Conservation (phyloP, 768 basidiomycete genomes). For the Rubroboletus pulcherrimus region DNA sequence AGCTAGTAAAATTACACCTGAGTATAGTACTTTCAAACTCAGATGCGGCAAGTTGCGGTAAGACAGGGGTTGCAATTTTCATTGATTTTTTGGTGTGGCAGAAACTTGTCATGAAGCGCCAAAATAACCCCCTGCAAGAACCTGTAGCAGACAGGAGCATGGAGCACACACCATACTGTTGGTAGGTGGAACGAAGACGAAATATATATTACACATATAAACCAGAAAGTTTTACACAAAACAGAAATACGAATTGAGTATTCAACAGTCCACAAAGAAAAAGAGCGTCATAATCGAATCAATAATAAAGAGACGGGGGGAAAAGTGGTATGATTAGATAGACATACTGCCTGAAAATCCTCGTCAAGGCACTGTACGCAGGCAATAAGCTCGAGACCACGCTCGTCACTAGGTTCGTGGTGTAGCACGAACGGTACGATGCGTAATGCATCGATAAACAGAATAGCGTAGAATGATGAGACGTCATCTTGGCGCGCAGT, state of each 20-base stretch:
- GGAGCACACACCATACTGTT: background rate
- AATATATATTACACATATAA: slow-evolving; percentile 18
- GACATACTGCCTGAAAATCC: slow-evolving; percentile 24
- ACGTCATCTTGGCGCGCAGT: slow-evolving; percentile 29
- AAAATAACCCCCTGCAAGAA: no score
- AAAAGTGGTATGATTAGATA: slow-evolving; percentile 9
- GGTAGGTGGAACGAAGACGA: background rate
- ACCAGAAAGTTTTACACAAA: background rate
- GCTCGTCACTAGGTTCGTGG: slow-evolving; percentile 62
- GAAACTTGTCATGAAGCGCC: no score
- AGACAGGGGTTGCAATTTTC: no score
- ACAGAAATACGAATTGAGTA: slow-evolving; percentile 2
- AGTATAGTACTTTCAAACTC: no score
- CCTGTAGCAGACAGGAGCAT: no score
- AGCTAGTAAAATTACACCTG: no score
- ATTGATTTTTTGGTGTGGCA: no score
- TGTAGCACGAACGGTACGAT: slow-evolving; percentile 56
- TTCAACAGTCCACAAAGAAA: slow-evolving; percentile 13
- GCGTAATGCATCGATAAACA: slow-evolving; percentile 56
- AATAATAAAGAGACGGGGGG: background rate
- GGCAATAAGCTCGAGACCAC: slow-evolving; percentile 50
- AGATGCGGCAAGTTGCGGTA: no score
- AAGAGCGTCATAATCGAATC: slow-evolving; percentile 2
- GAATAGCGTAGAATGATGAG: slow-evolving; percentile 33
- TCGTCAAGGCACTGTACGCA: slow-evolving; percentile 21